A percentile compares a stretch with the other conserved stretches of the same genome.
Evolutionary conservation across 148 eudicot genomes (phyloP).

Genomic region (Fagopyrum tataricum): DNA sequence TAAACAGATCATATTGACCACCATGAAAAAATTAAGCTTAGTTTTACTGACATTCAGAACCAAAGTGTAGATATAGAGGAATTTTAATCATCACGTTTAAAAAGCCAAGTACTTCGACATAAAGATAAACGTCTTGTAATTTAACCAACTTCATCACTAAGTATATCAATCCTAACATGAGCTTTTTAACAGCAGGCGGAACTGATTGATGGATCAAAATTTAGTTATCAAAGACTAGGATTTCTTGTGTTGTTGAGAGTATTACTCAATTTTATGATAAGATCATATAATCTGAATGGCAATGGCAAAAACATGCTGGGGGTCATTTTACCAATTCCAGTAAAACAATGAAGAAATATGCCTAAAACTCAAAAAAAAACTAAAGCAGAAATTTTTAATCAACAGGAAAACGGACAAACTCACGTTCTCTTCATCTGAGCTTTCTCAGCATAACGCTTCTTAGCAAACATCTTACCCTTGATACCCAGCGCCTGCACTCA

Average conservation of each 20-base stretch:
- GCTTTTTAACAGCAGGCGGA: not conserved
- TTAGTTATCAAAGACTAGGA: not conserved
- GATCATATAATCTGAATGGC: not conserved
- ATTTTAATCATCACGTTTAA: not conserved
- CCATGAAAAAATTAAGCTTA: not conserved
- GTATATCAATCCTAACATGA: not conserved
- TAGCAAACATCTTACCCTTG: constrained; percentile 86
- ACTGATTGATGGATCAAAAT: not conserved
- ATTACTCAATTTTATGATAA: not conserved
- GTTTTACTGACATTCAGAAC: no score
- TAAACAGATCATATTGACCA: not conserved
- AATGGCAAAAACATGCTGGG: not conserved
- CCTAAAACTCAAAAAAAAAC: not conserved
- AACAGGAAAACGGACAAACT: constrained; percentile 14
- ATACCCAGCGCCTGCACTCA: constrained; percentile 66
- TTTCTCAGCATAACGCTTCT: constrained; percentile 74
- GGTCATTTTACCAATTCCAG: not conserved
- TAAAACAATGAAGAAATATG: not conserved
- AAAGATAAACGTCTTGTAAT: not conserved
- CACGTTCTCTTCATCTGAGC: constrained; percentile 96
- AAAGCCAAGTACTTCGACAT: not conserved
- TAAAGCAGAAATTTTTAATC: not conserved
- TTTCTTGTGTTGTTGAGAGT: not conserved
- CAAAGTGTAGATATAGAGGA: not conserved
- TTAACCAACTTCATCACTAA: not conserved